phyloP scores from a whole-genome alignment of 2,329 filamentous ascomycete species.

The Endocalyx cinctus region DNA sequence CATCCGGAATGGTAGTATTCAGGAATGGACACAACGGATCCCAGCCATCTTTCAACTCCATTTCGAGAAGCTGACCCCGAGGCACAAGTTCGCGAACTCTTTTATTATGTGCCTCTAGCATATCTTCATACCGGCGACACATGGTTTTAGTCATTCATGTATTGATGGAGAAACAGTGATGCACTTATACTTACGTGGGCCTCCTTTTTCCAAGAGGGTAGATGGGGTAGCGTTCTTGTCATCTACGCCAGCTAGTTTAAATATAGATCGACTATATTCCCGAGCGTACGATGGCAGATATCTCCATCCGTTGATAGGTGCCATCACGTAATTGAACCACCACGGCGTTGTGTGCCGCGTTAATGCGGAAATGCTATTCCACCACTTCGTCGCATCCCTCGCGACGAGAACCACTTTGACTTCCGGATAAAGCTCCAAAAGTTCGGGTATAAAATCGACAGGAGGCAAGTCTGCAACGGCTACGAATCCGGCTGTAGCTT shows the following conservation, averaged over 20 bases:
- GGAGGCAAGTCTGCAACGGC: conserved; percentile 15
- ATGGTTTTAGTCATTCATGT: too few species aligned
- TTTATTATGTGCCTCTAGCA: conserved; percentile 12
- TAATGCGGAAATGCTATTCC: conserved; percentile 14
- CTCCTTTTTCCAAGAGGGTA: conserved; percentile 10
- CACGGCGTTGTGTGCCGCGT: conserved; percentile 5
- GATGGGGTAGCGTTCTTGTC: conserved; percentile 7
- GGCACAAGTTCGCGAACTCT: conserved; percentile 11
- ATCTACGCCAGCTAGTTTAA: conserved; percentile 11
- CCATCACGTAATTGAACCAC: conserved; percentile 9
- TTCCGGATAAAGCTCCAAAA: conserved; percentile 18
- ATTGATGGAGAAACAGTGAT: too few species aligned
- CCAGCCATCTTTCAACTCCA: conserved; percentile 21
- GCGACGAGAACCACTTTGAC: conserved; percentile 16
- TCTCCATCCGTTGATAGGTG: conserved; percentile 17
- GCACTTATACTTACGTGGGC: conserved; percentile 15
- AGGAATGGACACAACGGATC: conserved; percentile 23
- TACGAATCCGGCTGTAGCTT: conserved; percentile 16
- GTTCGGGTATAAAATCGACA: conserved; percentile 16
- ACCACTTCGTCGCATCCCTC: conserved; percentile 16
- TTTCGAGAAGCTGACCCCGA: conserved; percentile 13
- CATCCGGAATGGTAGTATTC: conserved; percentile 18
- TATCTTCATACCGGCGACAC: conserved; percentile 3
- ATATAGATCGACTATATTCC: conserved; percentile 7
- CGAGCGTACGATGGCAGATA: conserved; percentile 11